Evolutionary conservation across 2,329 filamentous ascomycete genomes (phyloP), one percentile per base, ranked within the genome.

Genomic region (Coniella lustricola): DNA sequence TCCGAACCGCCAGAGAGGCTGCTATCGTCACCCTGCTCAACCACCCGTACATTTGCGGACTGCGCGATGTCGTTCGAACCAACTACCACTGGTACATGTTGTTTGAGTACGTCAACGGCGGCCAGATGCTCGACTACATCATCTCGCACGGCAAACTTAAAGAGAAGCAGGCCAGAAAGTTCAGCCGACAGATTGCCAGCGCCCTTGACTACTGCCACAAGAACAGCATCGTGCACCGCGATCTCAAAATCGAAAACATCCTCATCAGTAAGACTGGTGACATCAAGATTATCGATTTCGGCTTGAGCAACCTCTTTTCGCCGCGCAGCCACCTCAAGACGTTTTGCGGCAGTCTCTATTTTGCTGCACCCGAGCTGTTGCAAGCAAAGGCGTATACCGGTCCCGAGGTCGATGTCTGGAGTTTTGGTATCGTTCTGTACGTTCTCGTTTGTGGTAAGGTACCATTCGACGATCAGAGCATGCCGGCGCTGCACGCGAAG

Each of bases 31-130:
- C 88, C 21, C 81, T 98, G 41, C 79, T 96, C 49, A 89, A 90
- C 62, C 93, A 97, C 61, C 93, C 91, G 13, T 94, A 95, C 63
- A 94, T 98, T 50, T 97, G 93, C 65, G 90, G 87, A 51, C 87
- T 98, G 77, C 83, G 90, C 56, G 93, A 98, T 69, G 90, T 96
- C 21, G 86, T 97, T 49, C 85, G 90, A 50, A 97, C 93, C 44
- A 91, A 93, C 61, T 93, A 96, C 65, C 93, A 98, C 68, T 98
- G 93, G 93, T 98, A 98, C 69, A 98, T 98, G 93, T 82, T 98
- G 44, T 98, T 95, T 63, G 93, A 98, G 70, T 96, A 93, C 66
- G 93, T 98, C 67, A 96, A 98, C 63, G 93, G 93, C 41, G 93
- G 93, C 16, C 93, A 98, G 70, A 97, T 98, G 93, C 82, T 98